Evolutionary conservation across 805 yeast genomes (phyloP).

Genomic region (Kodamaea kakaduensis): DNA sequence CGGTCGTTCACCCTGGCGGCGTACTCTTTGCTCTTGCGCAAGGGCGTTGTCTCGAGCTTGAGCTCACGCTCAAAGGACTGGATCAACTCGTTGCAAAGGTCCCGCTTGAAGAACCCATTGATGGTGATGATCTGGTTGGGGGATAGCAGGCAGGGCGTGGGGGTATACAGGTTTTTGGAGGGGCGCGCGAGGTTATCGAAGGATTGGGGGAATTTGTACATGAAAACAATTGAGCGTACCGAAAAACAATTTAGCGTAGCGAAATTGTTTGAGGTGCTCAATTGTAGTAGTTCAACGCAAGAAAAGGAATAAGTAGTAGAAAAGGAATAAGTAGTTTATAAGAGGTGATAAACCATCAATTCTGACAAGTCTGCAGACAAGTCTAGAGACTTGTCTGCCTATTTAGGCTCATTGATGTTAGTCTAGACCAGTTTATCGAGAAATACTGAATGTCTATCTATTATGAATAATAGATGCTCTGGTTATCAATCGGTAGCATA

Average conservation of each 20-base stretch:
- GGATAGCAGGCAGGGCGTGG: slow-evolving; percentile 21
- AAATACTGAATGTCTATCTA: too few species aligned
- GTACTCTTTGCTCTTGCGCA: slow-evolving; percentile 45
- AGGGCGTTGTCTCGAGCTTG: slow-evolving; percentile 45
- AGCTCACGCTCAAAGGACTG: slow-evolving; percentile 24
- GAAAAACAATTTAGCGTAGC: too few species aligned
- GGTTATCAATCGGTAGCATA: too few species aligned
- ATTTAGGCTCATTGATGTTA: too few species aligned
- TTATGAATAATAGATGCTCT: too few species aligned
- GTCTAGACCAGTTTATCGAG: too few species aligned
- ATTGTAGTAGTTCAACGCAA: slow-evolving; percentile 2
- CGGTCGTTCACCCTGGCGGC: slow-evolving; percentile 60
- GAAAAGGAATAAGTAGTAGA: not conserved
- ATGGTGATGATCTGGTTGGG: slow-evolving; percentile 39
- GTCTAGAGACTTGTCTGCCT: too few species aligned
- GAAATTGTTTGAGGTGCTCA: too few species aligned
- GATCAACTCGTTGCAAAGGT: slow-evolving; percentile 39
- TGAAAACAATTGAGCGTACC: too few species aligned
- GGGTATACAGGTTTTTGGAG: slow-evolving; percentile 16
- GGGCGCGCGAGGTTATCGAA: slow-evolving; percentile 13
- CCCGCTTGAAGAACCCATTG: slow-evolving; percentile 33
- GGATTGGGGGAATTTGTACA: slow-evolving; percentile 18
- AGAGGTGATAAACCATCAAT: too few species aligned
- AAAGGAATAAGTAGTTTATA: too few species aligned
- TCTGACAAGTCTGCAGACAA: too few species aligned